phyloP scores from a whole-genome alignment of 768 basidiomycete species.

The Tulasnella sp. region DNA sequence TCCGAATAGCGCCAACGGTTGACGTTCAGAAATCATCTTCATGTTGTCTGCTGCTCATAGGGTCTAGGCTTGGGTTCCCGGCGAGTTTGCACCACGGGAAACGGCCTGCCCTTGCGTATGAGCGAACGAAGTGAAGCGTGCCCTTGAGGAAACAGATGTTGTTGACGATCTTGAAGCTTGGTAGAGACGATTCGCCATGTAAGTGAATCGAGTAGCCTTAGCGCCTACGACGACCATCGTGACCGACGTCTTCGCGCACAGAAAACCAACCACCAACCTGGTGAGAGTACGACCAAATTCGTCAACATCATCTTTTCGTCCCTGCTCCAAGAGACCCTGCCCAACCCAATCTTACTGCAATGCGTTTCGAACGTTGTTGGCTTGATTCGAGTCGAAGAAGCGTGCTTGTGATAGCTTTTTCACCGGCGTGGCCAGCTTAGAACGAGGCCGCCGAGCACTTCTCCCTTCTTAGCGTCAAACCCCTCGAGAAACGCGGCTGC shows the following conservation, averaged over 20 bases:
- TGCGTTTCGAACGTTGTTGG: background rate
- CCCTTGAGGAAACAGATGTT: slow-evolving; percentile 80
- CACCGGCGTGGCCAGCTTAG: background rate
- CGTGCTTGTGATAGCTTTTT: background rate
- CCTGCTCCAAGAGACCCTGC: background rate
- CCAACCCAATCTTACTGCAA: background rate
- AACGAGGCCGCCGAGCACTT: background rate
- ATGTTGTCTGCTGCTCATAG: slow-evolving; percentile 76
- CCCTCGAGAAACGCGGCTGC: background rate
- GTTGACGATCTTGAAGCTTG: slow-evolving; percentile 81
- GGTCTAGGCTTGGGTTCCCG: slow-evolving; percentile 62
- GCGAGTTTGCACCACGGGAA: slow-evolving; percentile 67
- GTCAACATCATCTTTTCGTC: background rate
- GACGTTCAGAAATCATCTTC: slow-evolving; percentile 66
- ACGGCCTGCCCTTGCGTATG: slow-evolving; percentile 65
- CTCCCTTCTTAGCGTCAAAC: background rate
- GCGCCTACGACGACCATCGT: no score
- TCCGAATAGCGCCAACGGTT: slow-evolving; percentile 72
- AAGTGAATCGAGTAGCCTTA: background rate
- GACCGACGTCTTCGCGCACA: no score
- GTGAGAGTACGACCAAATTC: slow-evolving; percentile 23
- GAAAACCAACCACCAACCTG: background rate
- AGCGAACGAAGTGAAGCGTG: slow-evolving; percentile 75
- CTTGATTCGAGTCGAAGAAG: background rate
- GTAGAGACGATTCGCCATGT: background rate